Evolutionary conservation across 768 basidiomycete genomes (phyloP), one percentile per base, ranked within the genome.

Genomic region (Auricularia cornea): DNA sequence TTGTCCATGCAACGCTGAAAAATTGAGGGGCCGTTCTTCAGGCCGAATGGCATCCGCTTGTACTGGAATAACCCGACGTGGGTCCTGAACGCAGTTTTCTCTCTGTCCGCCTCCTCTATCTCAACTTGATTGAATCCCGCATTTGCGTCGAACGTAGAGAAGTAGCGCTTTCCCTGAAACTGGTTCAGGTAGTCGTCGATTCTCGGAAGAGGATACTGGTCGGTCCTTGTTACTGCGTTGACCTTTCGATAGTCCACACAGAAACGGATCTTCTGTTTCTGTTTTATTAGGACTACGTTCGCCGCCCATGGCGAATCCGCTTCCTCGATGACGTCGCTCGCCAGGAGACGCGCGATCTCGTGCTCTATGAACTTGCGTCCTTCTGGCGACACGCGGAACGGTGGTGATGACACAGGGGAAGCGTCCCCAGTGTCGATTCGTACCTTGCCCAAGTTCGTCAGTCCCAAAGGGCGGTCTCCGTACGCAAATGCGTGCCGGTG

Each of bases 11-110:
- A 35, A 10, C 35, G 8, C 35, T 35, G 35, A 35, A 35, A 35
- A 11, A 63, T 59, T 14, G 62, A 59, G 3, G 23, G 32, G 12
- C 35, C 48, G 1, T 76, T 76, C 0, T 70, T 56, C 1, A 70
- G 69, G 0, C 76, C 74, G 59, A 81, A 80, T 0, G 78, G 78
- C 76, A 80, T 78, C 38, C 75, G 59, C 31, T 63, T 64, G 65
- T 80, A 80, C 63, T 81, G 78, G 40, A 62, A 76, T 0, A 80
- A 66, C 8, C 79, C 80, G 32, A 66, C 59, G 63, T 79, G 80
- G 0, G 73, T 73, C 3, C 74, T 63, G 59, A 81, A 80, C 0
- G 77, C 77, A 0, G 74, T 72, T 52, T 76, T 75, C 29, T 75
- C 70, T 16, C 66, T 63, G n/a, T 71, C 73, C 12, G 72, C 66